These are phyloP conservation scores for Acephala macrosclerotiorum DNA, from an alignment of 2,329 filamentous ascomycete genomes.

Conservation along the genomic window DNA sequence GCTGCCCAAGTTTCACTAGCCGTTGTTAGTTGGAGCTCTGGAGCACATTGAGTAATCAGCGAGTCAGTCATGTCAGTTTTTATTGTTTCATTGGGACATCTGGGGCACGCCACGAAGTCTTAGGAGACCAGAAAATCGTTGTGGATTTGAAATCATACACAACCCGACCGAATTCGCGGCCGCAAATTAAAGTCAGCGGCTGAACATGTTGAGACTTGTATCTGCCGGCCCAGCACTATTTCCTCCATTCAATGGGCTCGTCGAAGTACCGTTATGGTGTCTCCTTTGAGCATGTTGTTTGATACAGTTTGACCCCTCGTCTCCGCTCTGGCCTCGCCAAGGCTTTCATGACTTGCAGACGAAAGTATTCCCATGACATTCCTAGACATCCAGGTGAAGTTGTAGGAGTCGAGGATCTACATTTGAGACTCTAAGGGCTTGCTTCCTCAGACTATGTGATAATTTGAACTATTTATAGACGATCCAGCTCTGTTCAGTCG, in stretches of 20 bases:
- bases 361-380: background rate
- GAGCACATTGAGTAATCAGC: background rate
- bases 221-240: background rate
- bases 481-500: background rate
- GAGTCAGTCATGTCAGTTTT: background rate
- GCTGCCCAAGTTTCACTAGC: background rate
- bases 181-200: background rate
- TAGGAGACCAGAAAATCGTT: background rate
- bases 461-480: background rate
- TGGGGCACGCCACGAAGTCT: background rate
- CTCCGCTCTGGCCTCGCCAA: background rate
- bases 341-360: background rate
- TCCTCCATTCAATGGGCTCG: background rate
- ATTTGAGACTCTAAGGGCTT: background rate
- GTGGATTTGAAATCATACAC: constrained; percentile 1
- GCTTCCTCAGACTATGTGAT: background rate
- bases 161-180: background rate
- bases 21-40: background rate
- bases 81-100: background rate
- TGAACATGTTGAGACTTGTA: background rate
- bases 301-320: background rate
- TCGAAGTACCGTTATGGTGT: background rate
- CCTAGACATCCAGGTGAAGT: background rate
- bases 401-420: background rate
- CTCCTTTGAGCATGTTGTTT: background rate